Percentiles rank a stretch among this genome's conserved stretches.
Evolutionary conservation across 495 filamentous ascomycete genomes (phyloP).

Genomic region (Glonium stellatum): DNA sequence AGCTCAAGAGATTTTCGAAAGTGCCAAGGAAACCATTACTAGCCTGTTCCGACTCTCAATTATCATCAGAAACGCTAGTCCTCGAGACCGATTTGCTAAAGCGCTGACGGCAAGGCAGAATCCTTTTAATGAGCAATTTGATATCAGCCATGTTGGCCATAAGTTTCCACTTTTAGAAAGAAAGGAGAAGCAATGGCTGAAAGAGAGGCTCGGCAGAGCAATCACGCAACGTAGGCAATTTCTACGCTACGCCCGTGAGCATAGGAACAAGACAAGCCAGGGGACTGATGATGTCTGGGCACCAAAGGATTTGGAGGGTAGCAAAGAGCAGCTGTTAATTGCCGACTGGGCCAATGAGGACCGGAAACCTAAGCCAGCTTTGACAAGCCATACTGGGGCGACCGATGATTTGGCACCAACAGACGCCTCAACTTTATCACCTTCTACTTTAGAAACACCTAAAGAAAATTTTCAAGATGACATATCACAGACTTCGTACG

Average conservation of each 20-base stretch:
- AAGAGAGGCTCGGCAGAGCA: conserved; percentile 12
- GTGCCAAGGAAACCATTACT: conserved; percentile 9
- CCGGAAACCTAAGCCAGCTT: not conserved
- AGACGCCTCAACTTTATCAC: conserved; percentile 18
- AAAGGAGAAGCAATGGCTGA: conserved; percentile 13
- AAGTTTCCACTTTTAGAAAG: conserved; percentile 20
- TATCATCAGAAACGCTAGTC: conserved; percentile 23
- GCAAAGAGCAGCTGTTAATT: not conserved
- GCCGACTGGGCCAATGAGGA: not conserved
- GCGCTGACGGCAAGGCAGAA: conserved; percentile 5
- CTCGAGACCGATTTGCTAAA: conserved; percentile 22
- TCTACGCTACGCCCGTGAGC: conserved; percentile 18
- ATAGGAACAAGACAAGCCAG: conserved; percentile 10
- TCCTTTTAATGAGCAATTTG: conserved; percentile 21
- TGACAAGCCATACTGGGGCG: not conserved
- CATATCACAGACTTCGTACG: conserved; percentile 9
- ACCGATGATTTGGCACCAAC: conserved; percentile 15
- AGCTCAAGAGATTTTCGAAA: conserved; percentile 18
- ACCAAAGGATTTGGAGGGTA: not conserved
- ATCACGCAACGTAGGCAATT: conserved; percentile 21
- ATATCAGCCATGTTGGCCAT: conserved; percentile 25
- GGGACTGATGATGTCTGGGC: not conserved
- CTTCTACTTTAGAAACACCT: not conserved
- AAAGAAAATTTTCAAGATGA: conserved; percentile 5
- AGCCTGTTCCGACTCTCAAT: conserved; percentile 24